Evolutionary conservation across 2,329 filamentous ascomycete genomes (phyloP), one percentile per base, ranked within the genome.

Genomic region (Colletotrichum navitas): DNA sequence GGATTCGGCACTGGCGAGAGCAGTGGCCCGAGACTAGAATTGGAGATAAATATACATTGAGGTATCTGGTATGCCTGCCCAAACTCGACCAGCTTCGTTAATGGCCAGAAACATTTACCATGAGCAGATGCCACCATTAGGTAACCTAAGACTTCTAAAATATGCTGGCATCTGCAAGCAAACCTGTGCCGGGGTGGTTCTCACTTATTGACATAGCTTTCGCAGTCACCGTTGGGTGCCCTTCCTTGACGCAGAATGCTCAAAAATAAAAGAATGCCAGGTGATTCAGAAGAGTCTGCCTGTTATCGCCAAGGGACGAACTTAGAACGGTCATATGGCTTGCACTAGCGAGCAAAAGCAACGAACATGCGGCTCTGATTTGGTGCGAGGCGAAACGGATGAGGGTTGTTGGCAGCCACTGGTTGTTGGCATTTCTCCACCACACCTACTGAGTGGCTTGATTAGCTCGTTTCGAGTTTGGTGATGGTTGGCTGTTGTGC

Each of bases 211-310:
- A 4, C 21, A n/a, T 34, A 34, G 1, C 3, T 7, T 34, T 55
- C 3, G 18, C 10, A 34, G 32, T 16, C 29, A n/a, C 26, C 26
- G 18, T 21, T 43, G 16, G 41, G 14, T 21, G 8, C 41, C 41
- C 41, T 43, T 0, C 41, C 21, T 24, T 24, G 11, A 36, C 32
- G 5, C 10, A 55, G 11, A 55, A 24, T 21, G 1, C 5, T 39
- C 7, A 5, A 8, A 41, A 39, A 6, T 12, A 0, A 5, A n/a
- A 1, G 4, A n/a, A n/a, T 7, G 5, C 5, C n/a, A 14, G 12
- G 5, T 4, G 7, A 5, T 56, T 21, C n/a, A n/a, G n/a, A 34
- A 39, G n/a, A 56, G 24, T 3, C 34, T 18, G n/a, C 34, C 12
- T 18, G 7, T 41, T 26, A 24, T 26, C 1, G 34, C 12, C n/a